These are phyloP conservation scores for Nephelium lappaceum DNA, from an alignment of 345 rosid genomes.

Conservation along the genomic window DNA sequence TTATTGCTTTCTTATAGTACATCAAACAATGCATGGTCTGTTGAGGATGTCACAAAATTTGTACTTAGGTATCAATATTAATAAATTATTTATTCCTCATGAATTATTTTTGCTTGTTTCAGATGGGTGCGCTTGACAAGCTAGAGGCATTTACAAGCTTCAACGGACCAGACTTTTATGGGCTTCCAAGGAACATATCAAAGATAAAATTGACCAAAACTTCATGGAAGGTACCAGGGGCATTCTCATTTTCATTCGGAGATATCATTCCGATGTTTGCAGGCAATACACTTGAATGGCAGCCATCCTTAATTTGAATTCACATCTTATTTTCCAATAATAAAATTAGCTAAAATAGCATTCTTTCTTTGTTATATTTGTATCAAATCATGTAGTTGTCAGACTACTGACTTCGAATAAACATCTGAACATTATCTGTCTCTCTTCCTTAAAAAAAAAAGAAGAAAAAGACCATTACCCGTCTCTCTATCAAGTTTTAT, in stretches of 20 bases:
- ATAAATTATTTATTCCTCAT: not conserved
- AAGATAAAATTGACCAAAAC: slow-evolving; percentile 65
- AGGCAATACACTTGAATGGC: slow-evolving; percentile 78
- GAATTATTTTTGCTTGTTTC: slow-evolving; percentile 3
- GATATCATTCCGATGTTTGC: slow-evolving; percentile 90
- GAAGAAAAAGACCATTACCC: too few relatives aligned
- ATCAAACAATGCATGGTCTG: not conserved
- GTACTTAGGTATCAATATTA: not conserved
- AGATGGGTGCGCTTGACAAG: slow-evolving; percentile 94
- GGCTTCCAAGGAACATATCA: slow-evolving; percentile 80
- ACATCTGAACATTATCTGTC: not conserved
- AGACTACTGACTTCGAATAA: not conserved
- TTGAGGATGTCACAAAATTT: not conserved
- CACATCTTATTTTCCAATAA: not conserved
- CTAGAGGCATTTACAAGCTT: slow-evolving; percentile 94
- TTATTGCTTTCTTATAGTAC: not conserved
- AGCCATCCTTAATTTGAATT: slow-evolving; percentile 34
- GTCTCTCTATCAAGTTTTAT: too few relatives aligned
- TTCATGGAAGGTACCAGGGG: slow-evolving; percentile 80
- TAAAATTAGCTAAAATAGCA: not conserved
- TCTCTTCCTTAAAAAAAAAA: too few relatives aligned
- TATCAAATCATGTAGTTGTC: not conserved
- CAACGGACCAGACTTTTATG: slow-evolving; percentile 93
- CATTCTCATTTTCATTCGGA: slow-evolving; percentile 69
- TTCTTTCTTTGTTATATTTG: not conserved